These are phyloP conservation scores for Parastagonospora avenae DNA, from an alignment of 2,329 filamentous ascomycete species.

Conservation along the genomic window DNA sequence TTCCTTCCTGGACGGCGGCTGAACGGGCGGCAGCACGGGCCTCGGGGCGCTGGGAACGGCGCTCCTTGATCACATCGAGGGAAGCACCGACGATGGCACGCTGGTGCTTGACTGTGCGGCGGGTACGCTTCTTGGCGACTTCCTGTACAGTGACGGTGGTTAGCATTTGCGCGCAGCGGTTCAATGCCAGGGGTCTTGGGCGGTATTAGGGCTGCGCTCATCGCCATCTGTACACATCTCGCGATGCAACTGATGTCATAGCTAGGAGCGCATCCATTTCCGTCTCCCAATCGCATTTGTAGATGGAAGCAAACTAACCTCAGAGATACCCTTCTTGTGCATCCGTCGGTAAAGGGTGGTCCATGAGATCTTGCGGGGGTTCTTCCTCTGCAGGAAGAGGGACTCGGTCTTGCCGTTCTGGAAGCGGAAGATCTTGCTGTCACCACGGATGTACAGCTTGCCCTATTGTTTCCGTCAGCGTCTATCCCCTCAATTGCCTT, in stretches of 20 bases:
- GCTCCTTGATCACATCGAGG: conserved; percentile 99
- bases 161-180: conserved; percentile 14
- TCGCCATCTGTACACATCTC: conserved; percentile 4
- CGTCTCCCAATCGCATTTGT: conserved; percentile 1
- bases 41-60: conserved; percentile 91
- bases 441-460: conserved; percentile 99
- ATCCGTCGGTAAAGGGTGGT: conserved; percentile 97
- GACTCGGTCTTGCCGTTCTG: conserved; percentile 99
- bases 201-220: background rate
- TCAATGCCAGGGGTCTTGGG: background rate
- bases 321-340: conserved; percentile 99
- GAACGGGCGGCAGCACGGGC: conserved; percentile 89
- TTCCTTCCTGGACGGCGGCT: conserved; percentile 93
- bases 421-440: conserved; percentile 99
- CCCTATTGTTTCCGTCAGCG: conserved; percentile 65
- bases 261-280: conserved; percentile 11
- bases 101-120: conserved; percentile 97
- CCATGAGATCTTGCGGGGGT: conserved; percentile 99
- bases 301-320: conserved; percentile 67
- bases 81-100: conserved; percentile 99
- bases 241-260: conserved; percentile 27
- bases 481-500: conserved; percentile 15
- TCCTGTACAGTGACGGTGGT: conserved; percentile 66
- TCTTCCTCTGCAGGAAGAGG: conserved; percentile 99
- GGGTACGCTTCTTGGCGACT: conserved; percentile 99